Evolutionary conservation across 116 monocot genomes (phyloP), one percentile per base, ranked within the genome.

Genomic region (Iris pallida): DNA sequence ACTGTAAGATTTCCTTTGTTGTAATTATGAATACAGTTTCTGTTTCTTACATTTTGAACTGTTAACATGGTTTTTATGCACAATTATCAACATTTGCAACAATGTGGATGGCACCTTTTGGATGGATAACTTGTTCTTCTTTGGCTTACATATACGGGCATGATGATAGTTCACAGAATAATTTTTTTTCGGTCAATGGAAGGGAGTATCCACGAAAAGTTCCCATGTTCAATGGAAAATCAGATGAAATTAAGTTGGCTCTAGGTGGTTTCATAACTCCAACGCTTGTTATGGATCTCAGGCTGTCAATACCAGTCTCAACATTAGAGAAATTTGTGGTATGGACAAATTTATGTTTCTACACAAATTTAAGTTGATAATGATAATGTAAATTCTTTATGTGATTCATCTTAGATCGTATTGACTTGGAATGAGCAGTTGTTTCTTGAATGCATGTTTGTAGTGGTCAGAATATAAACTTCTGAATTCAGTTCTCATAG

Each of bases 31-130:
- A 5, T 61, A 11, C 55, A 43, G 45, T 4, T 47, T 5, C 41
- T 51, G 64, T 58, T 65, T 45, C 10, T 44, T 59, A 8, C 16
- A 20, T 44, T 54, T 41, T 17, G 0, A 42, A 15, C 18, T 61
- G 12, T 72, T 63, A 20, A 68, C 40, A 10, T 55, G 8, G 43
- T 81, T 72, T 63, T 16, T 44, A 10, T 8, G 72, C 48, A 9
- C 82, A 98, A 93, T 67, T 98, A 63, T 98, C 98, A 16, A 46
- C 93, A 61, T 98, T 98, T 79, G 82, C 84, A 63, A 86, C 84
- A 46, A 88, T 98, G 81, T 98, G 88, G 87, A 90, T 80, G 85
- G 75, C 93, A 59, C 73, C 93, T 3, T 93, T 90, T 68, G 88
- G 74, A 57, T 98, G 98, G 98, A 59, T 93, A 48, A 90, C 88